A percentile compares a stretch with the other conserved stretches of the same genome.
Conservation (phyloP, 345 rosid genomes). For the Turritis glabra region DNA sequence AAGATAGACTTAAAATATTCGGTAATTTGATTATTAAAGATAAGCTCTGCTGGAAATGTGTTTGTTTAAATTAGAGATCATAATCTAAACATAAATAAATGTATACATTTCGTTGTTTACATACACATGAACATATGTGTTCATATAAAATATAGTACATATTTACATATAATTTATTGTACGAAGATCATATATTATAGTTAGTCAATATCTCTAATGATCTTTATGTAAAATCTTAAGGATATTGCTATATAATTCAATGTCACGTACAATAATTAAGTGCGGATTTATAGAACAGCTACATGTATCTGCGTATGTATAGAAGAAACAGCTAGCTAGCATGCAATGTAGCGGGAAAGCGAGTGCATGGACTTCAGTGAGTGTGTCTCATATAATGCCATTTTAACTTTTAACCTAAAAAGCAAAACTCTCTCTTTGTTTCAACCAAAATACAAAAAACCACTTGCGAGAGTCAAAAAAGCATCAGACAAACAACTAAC, state of each 20-base stretch:
- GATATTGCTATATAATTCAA: background rate
- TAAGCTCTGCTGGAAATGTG: background rate
- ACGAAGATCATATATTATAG: too few relatives aligned
- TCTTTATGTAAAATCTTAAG: too few relatives aligned
- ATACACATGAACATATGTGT: too few relatives aligned
- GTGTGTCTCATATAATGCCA: conserved; percentile 36
- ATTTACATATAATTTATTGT: too few relatives aligned
- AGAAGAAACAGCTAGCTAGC: conserved; percentile 39
- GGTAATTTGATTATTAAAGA: background rate
- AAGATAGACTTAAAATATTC: background rate
- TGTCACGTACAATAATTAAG: background rate
- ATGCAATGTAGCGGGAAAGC: conserved; percentile 40
- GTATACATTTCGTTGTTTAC: too few relatives aligned
- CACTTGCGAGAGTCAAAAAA: conserved; percentile 34
- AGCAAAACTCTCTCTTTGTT: conserved; percentile 25
- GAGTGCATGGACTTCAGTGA: conserved; percentile 44
- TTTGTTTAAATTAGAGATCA: background rate
- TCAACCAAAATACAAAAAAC: conserved; percentile 26
- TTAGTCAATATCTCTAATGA: too few relatives aligned
- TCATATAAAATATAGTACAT: too few relatives aligned
- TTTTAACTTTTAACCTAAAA: conserved; percentile 39
- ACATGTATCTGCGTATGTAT: background rate
- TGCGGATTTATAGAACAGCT: background rate
- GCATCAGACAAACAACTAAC: conserved; percentile 39
- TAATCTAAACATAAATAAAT: background rate